Percentiles rank a stretch among this genome's conserved stretches.
Evolutionary conservation across 1,139 yeast species (phyloP).

Genomic region (Debaryomyces psychrophilus): DNA sequence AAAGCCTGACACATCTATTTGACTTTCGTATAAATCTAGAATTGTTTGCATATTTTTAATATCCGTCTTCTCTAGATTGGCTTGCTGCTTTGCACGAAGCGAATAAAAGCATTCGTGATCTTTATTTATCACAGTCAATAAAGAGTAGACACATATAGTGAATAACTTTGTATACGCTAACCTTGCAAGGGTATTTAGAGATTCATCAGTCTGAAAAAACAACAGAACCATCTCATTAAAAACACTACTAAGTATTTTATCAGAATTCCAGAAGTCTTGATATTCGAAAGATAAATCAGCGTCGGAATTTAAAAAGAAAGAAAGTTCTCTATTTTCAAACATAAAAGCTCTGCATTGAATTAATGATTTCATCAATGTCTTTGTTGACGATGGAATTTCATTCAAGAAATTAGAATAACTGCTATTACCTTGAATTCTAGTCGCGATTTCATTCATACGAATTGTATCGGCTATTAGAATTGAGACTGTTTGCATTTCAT

Average conservation of each 20-base stretch:
- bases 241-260: conserved; percentile 30
- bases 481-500: conserved; percentile 27
- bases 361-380: conserved; percentile 40
- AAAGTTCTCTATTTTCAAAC: conserved; percentile 22
- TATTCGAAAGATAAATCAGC: conserved; percentile 22
- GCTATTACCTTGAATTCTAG: conserved; percentile 45
- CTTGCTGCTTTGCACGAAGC: conserved; percentile 5
- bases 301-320: conserved; percentile 18
- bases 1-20: conserved; percentile 5
- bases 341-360: conserved; percentile 32
- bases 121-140: conserved; percentile 17
- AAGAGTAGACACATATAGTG: conserved; percentile 25
- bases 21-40: conserved; percentile 3
- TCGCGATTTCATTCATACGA: conserved; percentile 56
- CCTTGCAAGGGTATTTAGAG: conserved; percentile 37
- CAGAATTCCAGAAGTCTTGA: conserved; percentile 31
- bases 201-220: conserved; percentile 50
- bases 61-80: background rate
- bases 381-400: conserved; percentile 37
- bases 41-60: conserved; percentile 2
- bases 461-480: conserved; percentile 56
- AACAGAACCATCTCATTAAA: conserved; percentile 42
- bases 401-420: conserved; percentile 38
- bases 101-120: conserved; percentile 8
- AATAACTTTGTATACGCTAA: conserved; percentile 35